These are phyloP conservation scores for Penicillium steckii DNA, from an alignment of 495 filamentous ascomycete genomes.

Conservation along the genomic window DNA sequence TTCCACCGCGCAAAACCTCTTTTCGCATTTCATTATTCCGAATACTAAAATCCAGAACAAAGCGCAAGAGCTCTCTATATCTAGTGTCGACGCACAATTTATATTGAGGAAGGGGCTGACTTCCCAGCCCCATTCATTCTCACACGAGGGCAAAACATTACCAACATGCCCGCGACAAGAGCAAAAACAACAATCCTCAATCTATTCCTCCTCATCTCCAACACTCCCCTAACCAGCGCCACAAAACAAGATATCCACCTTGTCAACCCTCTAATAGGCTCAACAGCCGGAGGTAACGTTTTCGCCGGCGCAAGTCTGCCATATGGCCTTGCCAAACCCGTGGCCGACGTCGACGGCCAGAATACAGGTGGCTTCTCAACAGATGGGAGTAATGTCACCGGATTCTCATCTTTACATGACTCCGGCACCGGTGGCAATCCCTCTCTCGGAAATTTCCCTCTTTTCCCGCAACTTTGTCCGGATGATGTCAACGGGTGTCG, in stretches of 20 bases:
- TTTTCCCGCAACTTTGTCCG: constrained; percentile 66
- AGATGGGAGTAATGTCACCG: constrained; percentile 59
- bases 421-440: constrained; percentile 66
- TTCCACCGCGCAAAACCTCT: background rate
- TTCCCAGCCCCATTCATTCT: too few relatives aligned
- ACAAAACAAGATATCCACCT: constrained; percentile 27
- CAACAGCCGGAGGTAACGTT: constrained; percentile 61
- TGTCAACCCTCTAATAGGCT: constrained; percentile 55
- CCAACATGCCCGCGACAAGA: constrained; percentile 4
- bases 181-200: background rate
- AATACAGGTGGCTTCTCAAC: constrained; percentile 73
- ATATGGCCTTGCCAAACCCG: constrained; percentile 73
- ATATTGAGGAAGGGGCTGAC: background rate
- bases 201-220: constrained; percentile 5
- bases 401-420: constrained; percentile 67
- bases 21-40: background rate
- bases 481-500: constrained; percentile 61
- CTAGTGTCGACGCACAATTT: too few relatives aligned
- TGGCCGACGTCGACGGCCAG: constrained; percentile 64
- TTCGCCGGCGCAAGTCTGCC: constrained; percentile 74
- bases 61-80: too few relatives aligned
- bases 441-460: constrained; percentile 68
- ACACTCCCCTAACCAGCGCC: constrained; percentile 1
- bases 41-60: background rate
- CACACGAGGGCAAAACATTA: background rate